Conservation (phyloP, 2,329 filamentous ascomycete genomes). For the Colletotrichum sp. region DNA sequence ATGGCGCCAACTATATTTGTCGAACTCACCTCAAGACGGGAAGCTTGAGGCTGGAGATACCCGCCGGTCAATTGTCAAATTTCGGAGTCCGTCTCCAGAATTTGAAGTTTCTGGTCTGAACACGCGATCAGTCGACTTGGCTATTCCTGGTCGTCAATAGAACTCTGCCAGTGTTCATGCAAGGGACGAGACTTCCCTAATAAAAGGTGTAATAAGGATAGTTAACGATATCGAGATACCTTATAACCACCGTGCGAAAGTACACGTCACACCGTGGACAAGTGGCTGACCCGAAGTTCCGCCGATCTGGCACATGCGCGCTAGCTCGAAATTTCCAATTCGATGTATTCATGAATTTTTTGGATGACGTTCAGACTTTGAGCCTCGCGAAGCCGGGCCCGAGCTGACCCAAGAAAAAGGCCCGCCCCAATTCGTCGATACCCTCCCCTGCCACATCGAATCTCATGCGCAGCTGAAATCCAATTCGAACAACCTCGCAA, state of each 20-base stretch:
- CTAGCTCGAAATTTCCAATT: constrained; percentile 21
- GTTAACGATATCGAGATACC: not conserved
- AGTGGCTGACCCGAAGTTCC: constrained; percentile 10
- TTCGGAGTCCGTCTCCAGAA: not conserved
- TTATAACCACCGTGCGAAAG: not conserved
- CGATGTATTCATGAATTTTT: constrained; percentile 23
- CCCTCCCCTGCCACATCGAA: not conserved
- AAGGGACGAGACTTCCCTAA: not conserved
- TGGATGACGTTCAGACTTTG: constrained; percentile 23
- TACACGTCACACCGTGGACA: not conserved
- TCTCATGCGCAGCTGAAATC: not conserved
- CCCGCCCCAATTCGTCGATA: not conserved
- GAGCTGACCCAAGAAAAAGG: not conserved
- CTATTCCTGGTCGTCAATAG: not conserved
- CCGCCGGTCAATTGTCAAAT: not conserved
- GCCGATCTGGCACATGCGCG: constrained; percentile 1
- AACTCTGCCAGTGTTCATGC: not conserved
- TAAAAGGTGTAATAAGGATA: not conserved
- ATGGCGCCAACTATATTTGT: not conserved
- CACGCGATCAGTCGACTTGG: not conserved
- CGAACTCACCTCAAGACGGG: not conserved
- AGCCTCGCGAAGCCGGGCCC: not conserved
- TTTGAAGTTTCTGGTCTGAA: not conserved
- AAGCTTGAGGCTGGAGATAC: not conserved
- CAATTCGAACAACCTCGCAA: constrained; percentile 8